Evolutionary conservation across 1,139 yeast genomes (phyloP).

Genomic region (Arxiozyma telluris): DNA sequence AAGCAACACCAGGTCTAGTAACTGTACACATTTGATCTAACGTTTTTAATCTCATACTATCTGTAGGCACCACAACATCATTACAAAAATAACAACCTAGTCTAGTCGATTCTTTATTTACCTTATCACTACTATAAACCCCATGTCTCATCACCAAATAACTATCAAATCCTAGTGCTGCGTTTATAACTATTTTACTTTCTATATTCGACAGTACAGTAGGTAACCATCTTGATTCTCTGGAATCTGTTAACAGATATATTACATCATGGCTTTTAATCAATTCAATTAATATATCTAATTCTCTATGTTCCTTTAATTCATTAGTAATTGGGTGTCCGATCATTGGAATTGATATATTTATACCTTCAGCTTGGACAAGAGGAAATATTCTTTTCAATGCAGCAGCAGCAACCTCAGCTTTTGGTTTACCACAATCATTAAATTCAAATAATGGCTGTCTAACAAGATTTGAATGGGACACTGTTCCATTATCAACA

Average conservation of each 20-base stretch:
- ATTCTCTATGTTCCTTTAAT: conserved; percentile 41
- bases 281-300: conserved; percentile 42
- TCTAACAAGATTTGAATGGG: conserved; percentile 90
- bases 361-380: conserved; percentile 52
- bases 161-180: conserved; percentile 91
- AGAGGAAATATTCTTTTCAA: conserved; percentile 70
- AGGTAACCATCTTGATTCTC: conserved; percentile 96
- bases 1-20: conserved; percentile 91
- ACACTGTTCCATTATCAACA: conserved; percentile 81
- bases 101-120: conserved; percentile 22
- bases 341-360: conserved; percentile 84
- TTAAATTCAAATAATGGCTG: conserved; percentile 76
- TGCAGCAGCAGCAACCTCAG: conserved; percentile 65
- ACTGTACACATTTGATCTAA: conserved; percentile 98
- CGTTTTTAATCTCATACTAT: conserved; percentile 74
- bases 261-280: conserved; percentile 64
- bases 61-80: conserved; percentile 90
- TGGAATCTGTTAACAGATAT: conserved; percentile 79
- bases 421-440: conserved; percentile 70
- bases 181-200: conserved; percentile 71
- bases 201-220: conserved; percentile 64
- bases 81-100: conserved; percentile 94
- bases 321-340: conserved; percentile 74
- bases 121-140: conserved; percentile 14
- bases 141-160: conserved; percentile 94